Evolutionary conservation across 345 rosid genomes (phyloP), one percentile per base, ranked within the genome.

Genomic region (Heritiera littoralis): DNA sequence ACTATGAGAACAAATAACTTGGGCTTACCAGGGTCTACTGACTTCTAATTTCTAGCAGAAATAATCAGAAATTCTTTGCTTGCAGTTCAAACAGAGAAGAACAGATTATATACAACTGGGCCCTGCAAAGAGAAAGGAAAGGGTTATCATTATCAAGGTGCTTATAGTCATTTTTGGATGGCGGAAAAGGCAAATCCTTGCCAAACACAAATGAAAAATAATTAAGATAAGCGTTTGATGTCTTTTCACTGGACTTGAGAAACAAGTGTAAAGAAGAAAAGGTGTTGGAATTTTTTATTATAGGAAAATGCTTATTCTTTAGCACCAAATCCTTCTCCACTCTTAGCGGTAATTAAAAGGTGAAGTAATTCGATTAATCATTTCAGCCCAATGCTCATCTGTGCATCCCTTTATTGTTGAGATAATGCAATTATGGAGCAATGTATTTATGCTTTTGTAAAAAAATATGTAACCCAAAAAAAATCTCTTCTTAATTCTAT

Each of bases 271-370:
- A 66, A 20, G 20, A 45, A 15, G 38, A 35, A 49, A 74, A 23
- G 80, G 77, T 41, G 51, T 8, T 58, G 52, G 73, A 79, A 79
- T 78, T 78, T 63, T 79, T 72, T 67, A 80, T 83, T 45, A 60
- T 63, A 79, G 86, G 48, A 35, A 12, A 70, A 80, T 81, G 85
- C 81, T 84, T 79, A 86, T 86, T 88, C 90, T 84, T 58, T 9
- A 73, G 83, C 84, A 86, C 85, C 81, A 80, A 79, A 80, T 84
- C 85, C 78, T 77, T 78, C 38, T 46, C 73, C n/a, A 71, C 54
- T 79, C 40, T 49, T 6, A 52, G 5, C 61, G 23, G 72, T 35
- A 72, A 43, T 68, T 72, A 54, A 72, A 68, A 68, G 35, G 51
- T 68, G 46, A 55, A 79, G 52, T 6, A 13, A 74, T 78, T 52